Conservation (phyloP, 345 rosid species). For the Hibiscus tridactylites region DNA sequence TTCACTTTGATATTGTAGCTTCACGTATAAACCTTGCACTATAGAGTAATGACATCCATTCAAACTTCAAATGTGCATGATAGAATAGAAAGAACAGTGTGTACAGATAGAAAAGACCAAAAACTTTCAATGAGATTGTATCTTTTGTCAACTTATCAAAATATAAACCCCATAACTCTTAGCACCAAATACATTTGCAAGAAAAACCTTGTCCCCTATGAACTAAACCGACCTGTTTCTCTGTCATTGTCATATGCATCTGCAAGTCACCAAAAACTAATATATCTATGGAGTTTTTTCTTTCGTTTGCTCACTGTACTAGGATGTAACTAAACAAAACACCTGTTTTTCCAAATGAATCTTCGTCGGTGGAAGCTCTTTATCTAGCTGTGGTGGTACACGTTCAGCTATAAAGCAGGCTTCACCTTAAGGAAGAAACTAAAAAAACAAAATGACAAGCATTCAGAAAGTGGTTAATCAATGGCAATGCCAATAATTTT, state of each 20-base stretch:
- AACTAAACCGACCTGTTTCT: neutral
- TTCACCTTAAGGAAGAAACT: slow-evolving; percentile 13
- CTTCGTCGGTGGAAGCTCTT: neutral
- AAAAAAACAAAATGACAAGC: neutral
- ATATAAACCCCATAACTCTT: neutral
- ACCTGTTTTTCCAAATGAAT: neutral
- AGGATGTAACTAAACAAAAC: neutral
- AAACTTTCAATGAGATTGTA: neutral
- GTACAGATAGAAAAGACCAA: neutral
- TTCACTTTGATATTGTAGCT: too few relatives aligned
- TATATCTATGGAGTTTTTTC: neutral
- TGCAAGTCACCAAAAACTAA: neutral
- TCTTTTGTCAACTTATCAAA: neutral
- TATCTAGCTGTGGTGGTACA: neutral
- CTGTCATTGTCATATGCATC: neutral
- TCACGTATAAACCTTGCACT: neutral
- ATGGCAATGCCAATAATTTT: neutral
- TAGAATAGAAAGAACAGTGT: neutral
- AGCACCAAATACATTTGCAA: neutral
- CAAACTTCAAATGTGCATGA: too few relatives aligned
- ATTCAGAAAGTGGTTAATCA: neutral
- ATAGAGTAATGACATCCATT: neutral
- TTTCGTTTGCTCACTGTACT: neutral
- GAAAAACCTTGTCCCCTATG: neutral
- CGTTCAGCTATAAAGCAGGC: neutral